Base-by-base conservation (phyloP, 176 grass and related monocot species). In the Triticum timopheevii region DNA sequence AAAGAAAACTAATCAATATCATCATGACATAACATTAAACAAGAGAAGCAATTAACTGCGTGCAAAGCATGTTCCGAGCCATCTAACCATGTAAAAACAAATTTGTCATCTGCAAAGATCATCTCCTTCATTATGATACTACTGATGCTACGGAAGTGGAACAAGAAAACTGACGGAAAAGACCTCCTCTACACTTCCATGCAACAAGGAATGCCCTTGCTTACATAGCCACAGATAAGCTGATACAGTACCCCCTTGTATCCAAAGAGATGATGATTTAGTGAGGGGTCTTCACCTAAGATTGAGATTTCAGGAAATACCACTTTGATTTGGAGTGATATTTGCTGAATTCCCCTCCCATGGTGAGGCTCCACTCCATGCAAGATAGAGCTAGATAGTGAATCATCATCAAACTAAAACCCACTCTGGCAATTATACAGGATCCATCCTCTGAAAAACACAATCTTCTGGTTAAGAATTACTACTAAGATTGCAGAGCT, bases 301-400 rank as follows among this genome's bases (percentile, higher is more conserved):
- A 24, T 44, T 15, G 5, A 73, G 42, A 47, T 49, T 47, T 9
- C 40, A 75, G 42, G 40, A 75, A 75, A 17, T 4, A 9, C 42
- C 72, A 75, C 71, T 27, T 16, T 17, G 71, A 40, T 74, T 74
- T 74, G 71, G 42, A 75, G 42, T 75, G 72, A 42, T 27, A 75
- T 75, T 75, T 47, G 72, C 23, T 74, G 71, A 74, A 49, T 74
- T 74, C 71, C 13, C 40, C 23, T 47, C 40, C 72, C 42, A 17
- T 28, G 61, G 62, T 50, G 65, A 68, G 25, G 25, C 20, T 0
- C 44, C 27, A 10, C 64, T 31, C 52, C 23, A 25, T 24, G 70
- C 17, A 33, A 67, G 42, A 10, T 40, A 44, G 49, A 58, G 40
- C 62, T 65, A 81, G 39, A 7, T 20, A 49, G 23, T 33, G 24